Percentiles rank a stretch among this genome's conserved stretches.
Evolutionary conservation across 129 eudicot genomes (phyloP).

Genomic region (Artemisia argyi): DNA sequence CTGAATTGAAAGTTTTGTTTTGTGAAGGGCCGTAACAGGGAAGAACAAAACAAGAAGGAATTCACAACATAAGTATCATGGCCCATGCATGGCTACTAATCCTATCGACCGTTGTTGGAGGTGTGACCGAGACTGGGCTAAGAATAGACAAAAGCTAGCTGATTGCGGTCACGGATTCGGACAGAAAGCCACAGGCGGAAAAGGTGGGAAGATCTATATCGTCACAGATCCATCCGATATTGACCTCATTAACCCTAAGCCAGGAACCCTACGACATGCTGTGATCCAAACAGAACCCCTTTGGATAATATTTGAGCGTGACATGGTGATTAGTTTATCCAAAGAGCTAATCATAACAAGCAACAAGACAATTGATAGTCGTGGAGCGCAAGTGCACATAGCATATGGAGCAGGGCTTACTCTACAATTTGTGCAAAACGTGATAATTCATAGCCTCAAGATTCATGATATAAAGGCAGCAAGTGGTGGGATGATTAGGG

Average conservation of each 20-base stretch:
- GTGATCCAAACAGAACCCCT: conserved; percentile 67
- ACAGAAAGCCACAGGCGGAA: conserved; percentile 57
- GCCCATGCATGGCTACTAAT: conserved; percentile 63
- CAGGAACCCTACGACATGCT: conserved; percentile 77
- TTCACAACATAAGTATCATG: conserved; percentile 20
- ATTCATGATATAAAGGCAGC: conserved; percentile 29
- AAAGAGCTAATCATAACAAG: conserved; percentile 61
- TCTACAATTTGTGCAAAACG: conserved; percentile 49
- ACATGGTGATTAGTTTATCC: conserved; percentile 51
- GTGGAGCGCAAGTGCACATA: conserved; percentile 60
- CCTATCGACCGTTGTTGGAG: conserved; percentile 75
- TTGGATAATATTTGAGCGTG: conserved; percentile 57
- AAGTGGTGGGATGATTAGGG: conserved; percentile 63
- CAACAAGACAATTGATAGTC: conserved; percentile 76
- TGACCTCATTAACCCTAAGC: conserved; percentile 51
- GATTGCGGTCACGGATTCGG: conserved; percentile 79
- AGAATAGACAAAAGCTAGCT: conserved; percentile 51
- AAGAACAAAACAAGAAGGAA: conserved; percentile 37
- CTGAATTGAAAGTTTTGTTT: too few relatives aligned
- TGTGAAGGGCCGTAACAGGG: too few relatives aligned
- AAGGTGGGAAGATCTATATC: conserved; percentile 48
- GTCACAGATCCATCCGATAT: conserved; percentile 55
- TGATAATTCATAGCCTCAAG: conserved; percentile 52
- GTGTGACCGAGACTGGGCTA: conserved; percentile 64
- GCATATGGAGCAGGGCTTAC: conserved; percentile 72